Conservation (phyloP, 1,284 basidiomycete species). For the Cystobasidium sp. region DNA sequence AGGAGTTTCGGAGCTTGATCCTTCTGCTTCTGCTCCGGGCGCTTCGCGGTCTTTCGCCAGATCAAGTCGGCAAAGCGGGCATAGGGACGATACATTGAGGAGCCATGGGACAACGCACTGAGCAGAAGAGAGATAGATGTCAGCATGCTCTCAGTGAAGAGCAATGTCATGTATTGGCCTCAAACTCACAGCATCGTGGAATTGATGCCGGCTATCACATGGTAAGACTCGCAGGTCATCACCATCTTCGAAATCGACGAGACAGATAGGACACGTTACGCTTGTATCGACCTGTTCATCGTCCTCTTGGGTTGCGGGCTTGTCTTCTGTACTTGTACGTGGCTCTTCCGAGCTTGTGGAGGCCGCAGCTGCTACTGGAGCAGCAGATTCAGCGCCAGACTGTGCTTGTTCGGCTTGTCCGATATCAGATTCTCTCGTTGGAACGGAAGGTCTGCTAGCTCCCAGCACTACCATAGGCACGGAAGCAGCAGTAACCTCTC, state of each 20-base stretch:
- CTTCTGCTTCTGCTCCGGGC: slow-evolving; percentile 7
- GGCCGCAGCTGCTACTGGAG: neutral
- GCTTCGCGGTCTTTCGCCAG: slow-evolving; percentile 44
- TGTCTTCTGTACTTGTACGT: neutral
- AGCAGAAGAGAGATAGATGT: neutral
- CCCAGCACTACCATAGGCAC: slow-evolving; percentile 19
- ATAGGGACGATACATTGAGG: slow-evolving; percentile 82
- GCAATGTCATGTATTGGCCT: too few species aligned
- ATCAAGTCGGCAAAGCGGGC: slow-evolving; percentile 75
- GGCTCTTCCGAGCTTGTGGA: slow-evolving; percentile 11
- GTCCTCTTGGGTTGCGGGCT: neutral
- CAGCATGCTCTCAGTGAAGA: neutral
- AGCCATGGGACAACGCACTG: slow-evolving; percentile 67
- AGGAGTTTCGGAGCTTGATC: slow-evolving; percentile 1
- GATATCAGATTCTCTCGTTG: neutral
- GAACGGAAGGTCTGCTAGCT: neutral
- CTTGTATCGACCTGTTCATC: slow-evolving; percentile 58
- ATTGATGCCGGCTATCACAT: slow-evolving; percentile 83
- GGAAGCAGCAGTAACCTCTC: neutral
- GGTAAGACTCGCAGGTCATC: slow-evolving; percentile 86
- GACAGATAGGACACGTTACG: slow-evolving; percentile 90
- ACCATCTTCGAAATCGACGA: slow-evolving; percentile 87
- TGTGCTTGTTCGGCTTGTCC: neutral
- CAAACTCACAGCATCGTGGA: slow-evolving; percentile 68
- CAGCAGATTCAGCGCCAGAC: neutral